Evolutionary conservation across 352 stramenopile species (phyloP), one percentile per base, ranked within the genome.

Genomic region (Phytophthora crassamura): DNA sequence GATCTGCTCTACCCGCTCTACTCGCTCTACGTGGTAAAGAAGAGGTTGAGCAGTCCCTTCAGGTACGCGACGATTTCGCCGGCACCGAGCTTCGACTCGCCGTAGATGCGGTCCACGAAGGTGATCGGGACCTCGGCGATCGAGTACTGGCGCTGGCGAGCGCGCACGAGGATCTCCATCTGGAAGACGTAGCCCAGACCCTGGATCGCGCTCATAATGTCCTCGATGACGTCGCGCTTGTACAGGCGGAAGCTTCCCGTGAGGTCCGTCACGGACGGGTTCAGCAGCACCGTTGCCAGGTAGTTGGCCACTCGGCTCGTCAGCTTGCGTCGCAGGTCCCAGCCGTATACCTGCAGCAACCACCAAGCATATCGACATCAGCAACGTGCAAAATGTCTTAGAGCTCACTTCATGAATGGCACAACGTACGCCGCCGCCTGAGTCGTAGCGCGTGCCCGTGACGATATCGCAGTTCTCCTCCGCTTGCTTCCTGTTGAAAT

Each of bases 71-170:
- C 83, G 76, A 99, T 99, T 86, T 99, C 97, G 51, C 91, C 95
- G 7, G 94, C 89, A 33, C 97, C 97, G n/a, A 99, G 80, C 80
- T 99, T 99, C 45, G 94, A 99, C 79, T 98, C 93, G 59, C 97
- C 97, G 75, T 99, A 99, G 67, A 99, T 98, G 62, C 97, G 86
- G 88, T 99, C 97, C 7, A 99, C 97, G 73, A 99, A 99, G 16
- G 90, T 97, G 72, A 99, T 99, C 0, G 95, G 95, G 28, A 99
- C 95, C 74, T 99, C 97, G 34, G 73, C 90, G 59, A 99, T 97
- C 28, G 70, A 85, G 75, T 97, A 98, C 20, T 93, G 80, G 56
- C 86, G 84, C 54, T 97, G 84, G 48, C 92, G 88, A n/a, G 96
- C 95, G 47, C 96, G 85, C 41, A 99, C 94, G 47, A 99, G 89